These are phyloP conservation scores for Butyriboletus loyo DNA, from an alignment of 768 basidiomycete genomes.

Conservation along the genomic window DNA sequence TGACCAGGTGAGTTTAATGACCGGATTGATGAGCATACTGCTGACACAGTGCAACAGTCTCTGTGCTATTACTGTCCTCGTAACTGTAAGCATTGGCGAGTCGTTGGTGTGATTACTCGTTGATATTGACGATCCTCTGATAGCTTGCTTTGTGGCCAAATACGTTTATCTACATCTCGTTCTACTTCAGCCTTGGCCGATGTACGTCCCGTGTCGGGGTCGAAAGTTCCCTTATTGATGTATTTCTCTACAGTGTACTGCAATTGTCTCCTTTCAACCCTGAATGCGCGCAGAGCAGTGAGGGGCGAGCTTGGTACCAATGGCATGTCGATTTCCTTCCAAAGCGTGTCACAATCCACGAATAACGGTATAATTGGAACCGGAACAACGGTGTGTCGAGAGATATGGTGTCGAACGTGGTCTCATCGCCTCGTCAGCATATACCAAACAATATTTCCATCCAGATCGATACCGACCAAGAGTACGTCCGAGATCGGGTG, in stretches of 20 bases:
- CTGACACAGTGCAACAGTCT: slow-evolving; percentile 31
- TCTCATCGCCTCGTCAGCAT: slow-evolving; percentile 13
- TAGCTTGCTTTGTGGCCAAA: slow-evolving; percentile 49
- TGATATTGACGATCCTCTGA: background rate
- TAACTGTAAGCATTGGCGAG: slow-evolving; percentile 40
- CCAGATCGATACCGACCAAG: slow-evolving; percentile 64
- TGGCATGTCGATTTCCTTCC: slow-evolving; percentile 32
- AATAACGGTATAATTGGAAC: slow-evolving; percentile 11
- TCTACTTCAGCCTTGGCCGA: slow-evolving; percentile 63
- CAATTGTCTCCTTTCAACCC: slow-evolving; percentile 58
- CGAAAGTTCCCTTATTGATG: background rate
- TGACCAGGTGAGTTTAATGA: slow-evolving; percentile 22
- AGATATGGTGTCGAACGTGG: background rate
- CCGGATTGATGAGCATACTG: too few species aligned
- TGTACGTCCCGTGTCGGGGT: slow-evolving; percentile 36
- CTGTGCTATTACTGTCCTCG: slow-evolving; percentile 55
- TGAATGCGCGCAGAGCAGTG: slow-evolving; percentile 55
- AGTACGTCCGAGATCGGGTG: slow-evolving; percentile 45
- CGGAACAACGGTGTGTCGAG: slow-evolving; percentile 6
- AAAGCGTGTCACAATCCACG: slow-evolving; percentile 27
- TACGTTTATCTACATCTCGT: slow-evolving; percentile 61
- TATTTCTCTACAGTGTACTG: slow-evolving; percentile 45
- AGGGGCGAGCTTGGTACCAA: slow-evolving; percentile 28
- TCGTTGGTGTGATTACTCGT: background rate
- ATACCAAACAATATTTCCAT: slow-evolving; percentile 56